Percentiles rank a stretch among this genome's conserved stretches.
phyloP scores from a whole-genome alignment of 768 basidiomycete genomes.

The Cytidiella melzeri region DNA sequence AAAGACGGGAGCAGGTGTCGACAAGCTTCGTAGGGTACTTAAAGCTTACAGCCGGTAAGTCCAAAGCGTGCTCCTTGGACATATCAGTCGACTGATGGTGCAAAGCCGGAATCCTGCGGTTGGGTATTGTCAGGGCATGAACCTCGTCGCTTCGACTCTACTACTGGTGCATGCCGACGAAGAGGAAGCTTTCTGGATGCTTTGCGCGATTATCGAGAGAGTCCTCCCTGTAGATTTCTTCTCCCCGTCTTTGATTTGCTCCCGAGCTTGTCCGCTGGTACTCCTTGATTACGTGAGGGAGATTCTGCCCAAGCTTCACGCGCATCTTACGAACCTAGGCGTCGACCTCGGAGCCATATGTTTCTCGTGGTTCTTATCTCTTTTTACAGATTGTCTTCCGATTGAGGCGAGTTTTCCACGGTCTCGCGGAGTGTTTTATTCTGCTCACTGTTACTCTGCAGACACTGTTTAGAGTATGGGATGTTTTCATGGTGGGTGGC shows the following conservation, averaged over 20 bases:
- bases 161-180: slow-evolving; percentile 91
- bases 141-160: slow-evolving; percentile 91
- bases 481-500: slow-evolving; percentile 90
- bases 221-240: slow-evolving; percentile 92
- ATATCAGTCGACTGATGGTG: neutral
- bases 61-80: neutral
- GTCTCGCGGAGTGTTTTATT: neutral
- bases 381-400: slow-evolving; percentile 94
- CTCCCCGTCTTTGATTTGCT: slow-evolving; percentile 85
- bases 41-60: slow-evolving; percentile 87
- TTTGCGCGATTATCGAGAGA: slow-evolving; percentile 81
- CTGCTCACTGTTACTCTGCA: slow-evolving; percentile 25
- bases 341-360: slow-evolving; percentile 92
- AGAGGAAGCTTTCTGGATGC: slow-evolving; percentile 96
- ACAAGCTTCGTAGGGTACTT: slow-evolving; percentile 85
- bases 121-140: slow-evolving; percentile 95
- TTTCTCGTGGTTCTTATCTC: slow-evolving; percentile 96
- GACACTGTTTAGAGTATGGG: slow-evolving; percentile 96
- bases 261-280: slow-evolving; percentile 89
- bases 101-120: slow-evolving; percentile 83
- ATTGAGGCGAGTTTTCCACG: slow-evolving; percentile 61
- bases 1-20: slow-evolving; percentile 90
- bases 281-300: slow-evolving; percentile 84
- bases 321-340: slow-evolving; percentile 71
- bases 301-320: slow-evolving; percentile 63